Conservation (phyloP, 768 basidiomycete genomes). For the Suillus americanus region DNA sequence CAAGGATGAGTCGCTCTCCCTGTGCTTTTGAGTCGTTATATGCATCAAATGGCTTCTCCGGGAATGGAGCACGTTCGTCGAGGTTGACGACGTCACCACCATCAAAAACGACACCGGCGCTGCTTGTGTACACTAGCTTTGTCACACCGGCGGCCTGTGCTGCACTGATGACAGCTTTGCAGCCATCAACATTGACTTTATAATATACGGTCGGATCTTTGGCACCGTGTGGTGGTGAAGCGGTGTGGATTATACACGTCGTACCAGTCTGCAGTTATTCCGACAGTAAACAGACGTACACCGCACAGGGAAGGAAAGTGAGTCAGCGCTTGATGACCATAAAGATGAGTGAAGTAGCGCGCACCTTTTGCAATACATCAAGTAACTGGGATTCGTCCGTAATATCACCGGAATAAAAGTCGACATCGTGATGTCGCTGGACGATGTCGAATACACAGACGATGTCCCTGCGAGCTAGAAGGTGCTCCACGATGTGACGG, state of each 20-base stretch:
- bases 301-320: neutral
- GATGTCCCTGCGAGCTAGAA: conserved; percentile 74
- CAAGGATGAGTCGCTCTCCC: conserved; percentile 81
- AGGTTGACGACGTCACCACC: conserved; percentile 78
- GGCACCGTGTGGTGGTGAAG: conserved; percentile 74
- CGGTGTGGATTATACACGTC: conserved; percentile 94
- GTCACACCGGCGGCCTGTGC: conserved; percentile 69
- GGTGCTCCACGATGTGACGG: conserved; percentile 84
- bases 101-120: conserved; percentile 88
- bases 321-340: neutral
- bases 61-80: conserved; percentile 83
- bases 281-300: neutral
- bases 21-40: conserved; percentile 95
- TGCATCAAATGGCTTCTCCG: conserved; percentile 75
- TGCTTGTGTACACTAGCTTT: conserved; percentile 94
- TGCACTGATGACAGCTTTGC: conserved; percentile 79
- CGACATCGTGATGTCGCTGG: conserved; percentile 82
- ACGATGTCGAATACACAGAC: conserved; percentile 92
- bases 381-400: conserved; percentile 72
- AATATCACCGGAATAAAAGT: conserved; percentile 90
- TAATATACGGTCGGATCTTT: conserved; percentile 73
- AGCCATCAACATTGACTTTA: conserved; percentile 94
- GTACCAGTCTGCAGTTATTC: conserved; percentile 59
- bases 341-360: conserved; percentile 19
- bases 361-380: conserved; percentile 71